Evolutionary conservation across 2,329 filamentous ascomycete genomes (phyloP).

Genomic region (Cyphellophora europaea): DNA sequence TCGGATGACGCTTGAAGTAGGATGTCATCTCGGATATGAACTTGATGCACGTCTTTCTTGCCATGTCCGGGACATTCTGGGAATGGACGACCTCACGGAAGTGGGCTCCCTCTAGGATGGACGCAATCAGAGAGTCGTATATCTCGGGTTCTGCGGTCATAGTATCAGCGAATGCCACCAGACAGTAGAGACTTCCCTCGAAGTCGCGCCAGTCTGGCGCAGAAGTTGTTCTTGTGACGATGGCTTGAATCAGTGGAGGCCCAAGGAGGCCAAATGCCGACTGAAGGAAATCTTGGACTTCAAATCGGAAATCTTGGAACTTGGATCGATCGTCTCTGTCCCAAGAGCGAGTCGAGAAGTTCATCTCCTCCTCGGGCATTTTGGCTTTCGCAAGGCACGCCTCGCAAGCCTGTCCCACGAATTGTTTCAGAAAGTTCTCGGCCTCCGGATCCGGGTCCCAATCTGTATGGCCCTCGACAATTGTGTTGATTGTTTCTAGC

Average conservation of each 20-base stretch:
- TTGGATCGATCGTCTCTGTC: constrained; percentile 32
- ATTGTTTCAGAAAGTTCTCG: constrained; percentile 9
- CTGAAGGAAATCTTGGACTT: constrained; percentile 36
- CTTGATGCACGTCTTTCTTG: constrained; percentile 30
- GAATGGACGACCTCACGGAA: constrained; percentile 25
- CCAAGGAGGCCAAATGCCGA: constrained; percentile 34
- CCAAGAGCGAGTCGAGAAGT: constrained; percentile 23
- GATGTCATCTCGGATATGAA: constrained; percentile 34
- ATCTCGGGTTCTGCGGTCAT: constrained; percentile 34
- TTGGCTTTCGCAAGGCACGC: constrained; percentile 14
- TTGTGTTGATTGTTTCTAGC: constrained; percentile 28
- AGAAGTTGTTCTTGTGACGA: constrained; percentile 26
- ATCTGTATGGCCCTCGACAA: constrained; percentile 32
- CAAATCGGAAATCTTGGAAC: constrained; percentile 33
- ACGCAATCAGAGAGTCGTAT: constrained; percentile 29
- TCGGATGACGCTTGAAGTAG: constrained; percentile 33
- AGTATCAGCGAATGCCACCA: constrained; percentile 34
- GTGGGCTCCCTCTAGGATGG: constrained; percentile 25
- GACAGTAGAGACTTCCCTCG: constrained; percentile 34
- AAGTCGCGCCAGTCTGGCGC: constrained; percentile 31
- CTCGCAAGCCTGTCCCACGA: constrained; percentile 13
- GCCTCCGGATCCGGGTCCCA: constrained; percentile 27
- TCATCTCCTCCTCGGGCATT: constrained; percentile 21
- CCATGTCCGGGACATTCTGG: constrained; percentile 24
- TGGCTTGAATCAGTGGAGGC: constrained; percentile 30